Evolutionary conservation across 2,329 filamentous ascomycete species (phyloP).

Genomic region (Aspergillus oerlinghausenensis): DNA sequence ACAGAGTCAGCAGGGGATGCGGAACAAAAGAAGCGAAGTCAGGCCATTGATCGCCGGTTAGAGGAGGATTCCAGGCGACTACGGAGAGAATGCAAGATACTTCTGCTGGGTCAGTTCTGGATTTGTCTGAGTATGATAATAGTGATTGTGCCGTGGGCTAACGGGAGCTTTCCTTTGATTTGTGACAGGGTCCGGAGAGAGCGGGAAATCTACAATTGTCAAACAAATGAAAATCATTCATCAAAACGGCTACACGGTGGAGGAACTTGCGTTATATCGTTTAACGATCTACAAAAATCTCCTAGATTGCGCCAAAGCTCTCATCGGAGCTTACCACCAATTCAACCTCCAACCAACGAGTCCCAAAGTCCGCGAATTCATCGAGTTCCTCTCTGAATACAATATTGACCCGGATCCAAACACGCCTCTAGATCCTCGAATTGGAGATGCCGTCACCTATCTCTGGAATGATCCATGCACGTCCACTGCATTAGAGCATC

Average conservation of each 20-base stretch:
- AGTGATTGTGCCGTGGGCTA: neutral
- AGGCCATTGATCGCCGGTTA: slow-evolving; percentile 87
- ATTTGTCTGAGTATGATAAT: neutral
- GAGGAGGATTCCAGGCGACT: slow-evolving; percentile 92
- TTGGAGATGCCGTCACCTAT: slow-evolving; percentile 77
- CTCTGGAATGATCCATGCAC: slow-evolving; percentile 88
- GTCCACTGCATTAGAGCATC: slow-evolving; percentile 79
- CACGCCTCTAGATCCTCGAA: slow-evolving; percentile 71
- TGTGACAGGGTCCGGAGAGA: slow-evolving; percentile 82
- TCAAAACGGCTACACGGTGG: slow-evolving; percentile 91
- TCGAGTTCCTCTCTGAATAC: slow-evolving; percentile 80
- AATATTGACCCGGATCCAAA: slow-evolving; percentile 87
- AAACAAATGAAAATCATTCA: slow-evolving; percentile 99
- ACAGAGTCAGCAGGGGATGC: slow-evolving; percentile 72
- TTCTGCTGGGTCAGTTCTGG: slow-evolving; percentile 67
- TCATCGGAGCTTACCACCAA: slow-evolving; percentile 86
- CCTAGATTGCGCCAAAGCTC: slow-evolving; percentile 89
- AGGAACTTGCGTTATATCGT: slow-evolving; percentile 90
- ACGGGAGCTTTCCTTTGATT: slow-evolving; percentile 11
- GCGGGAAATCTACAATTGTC: slow-evolving; percentile 97
- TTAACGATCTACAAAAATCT: slow-evolving; percentile 98
- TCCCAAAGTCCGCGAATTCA: slow-evolving; percentile 66
- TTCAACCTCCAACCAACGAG: slow-evolving; percentile 78
- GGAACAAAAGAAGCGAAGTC: slow-evolving; percentile 93
- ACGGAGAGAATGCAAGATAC: slow-evolving; percentile 97